Evolutionary conservation across 2,329 filamentous ascomycete genomes (phyloP).

Genomic region (Phoma sp.): DNA sequence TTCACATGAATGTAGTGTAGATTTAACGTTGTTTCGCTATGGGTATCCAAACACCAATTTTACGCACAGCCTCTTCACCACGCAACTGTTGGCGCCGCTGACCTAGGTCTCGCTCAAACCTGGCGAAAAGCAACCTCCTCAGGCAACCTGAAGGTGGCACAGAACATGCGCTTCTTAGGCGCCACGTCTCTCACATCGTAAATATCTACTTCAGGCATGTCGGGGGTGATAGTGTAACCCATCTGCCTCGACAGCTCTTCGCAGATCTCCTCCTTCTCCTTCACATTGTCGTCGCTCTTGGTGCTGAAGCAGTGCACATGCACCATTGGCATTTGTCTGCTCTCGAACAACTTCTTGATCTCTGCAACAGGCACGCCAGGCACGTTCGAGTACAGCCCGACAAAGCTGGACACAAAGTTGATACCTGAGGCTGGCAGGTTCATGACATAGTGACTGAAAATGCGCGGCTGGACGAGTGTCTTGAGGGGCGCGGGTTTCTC

Average conservation of each 20-base stretch:
- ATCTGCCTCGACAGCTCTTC: constrained; percentile 68
- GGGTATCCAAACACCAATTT: constrained; percentile 2
- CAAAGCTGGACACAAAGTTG: constrained; percentile 78
- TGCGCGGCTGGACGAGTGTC: constrained; percentile 64
- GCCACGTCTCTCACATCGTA: constrained; percentile 82
- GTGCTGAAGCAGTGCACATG: constrained; percentile 95
- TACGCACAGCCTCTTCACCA: not conserved
- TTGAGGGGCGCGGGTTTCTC: constrained; percentile 42
- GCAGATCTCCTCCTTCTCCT: constrained; percentile 66
- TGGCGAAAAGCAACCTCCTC: constrained; percentile 77
- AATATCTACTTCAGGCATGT: constrained; percentile 64
- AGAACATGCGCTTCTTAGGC: constrained; percentile 96
- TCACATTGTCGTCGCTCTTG: constrained; percentile 76
- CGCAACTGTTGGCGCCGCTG: not conserved
- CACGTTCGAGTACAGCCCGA: constrained; percentile 76
- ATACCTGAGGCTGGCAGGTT: constrained; percentile 92
- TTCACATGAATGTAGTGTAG: not conserved
- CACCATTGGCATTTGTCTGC: constrained; percentile 73
- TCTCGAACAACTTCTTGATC: constrained; percentile 46
- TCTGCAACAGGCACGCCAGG: constrained; percentile 29
- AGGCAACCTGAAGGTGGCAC: constrained; percentile 88
- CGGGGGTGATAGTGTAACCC: constrained; percentile 61
- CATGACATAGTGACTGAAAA: constrained; percentile 95
- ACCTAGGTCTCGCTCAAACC: not conserved
- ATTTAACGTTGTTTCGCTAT: not conserved